Evolutionary conservation across 75 land plant species (phyloP).

Genomic region (Selaginella moellendorffii): DNA sequence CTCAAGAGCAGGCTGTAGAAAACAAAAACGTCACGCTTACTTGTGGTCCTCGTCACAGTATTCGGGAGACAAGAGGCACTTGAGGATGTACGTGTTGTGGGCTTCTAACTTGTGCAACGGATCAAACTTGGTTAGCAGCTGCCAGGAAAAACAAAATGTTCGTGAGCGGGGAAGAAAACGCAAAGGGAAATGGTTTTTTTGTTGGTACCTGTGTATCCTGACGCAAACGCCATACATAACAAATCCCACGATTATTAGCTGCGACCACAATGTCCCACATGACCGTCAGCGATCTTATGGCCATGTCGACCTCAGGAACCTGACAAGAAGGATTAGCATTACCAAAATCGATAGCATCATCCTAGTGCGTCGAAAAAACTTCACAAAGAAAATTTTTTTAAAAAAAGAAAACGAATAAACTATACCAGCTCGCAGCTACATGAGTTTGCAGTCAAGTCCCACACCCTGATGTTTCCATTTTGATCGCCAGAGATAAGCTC

Average conservation of each 20-base stretch:
- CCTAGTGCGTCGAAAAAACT: too few relatives aligned
- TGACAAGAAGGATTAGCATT: slow-evolving; percentile 14
- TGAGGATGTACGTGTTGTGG: slow-evolving; percentile 74
- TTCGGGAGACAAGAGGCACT: slow-evolving; percentile 98
- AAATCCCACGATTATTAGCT: slow-evolving; percentile 91
- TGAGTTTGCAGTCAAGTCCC: slow-evolving; percentile 95
- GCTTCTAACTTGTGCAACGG: slow-evolving; percentile 93
- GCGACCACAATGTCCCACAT: slow-evolving; percentile 99
- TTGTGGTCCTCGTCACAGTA: slow-evolving; percentile 58
- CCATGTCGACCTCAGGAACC: slow-evolving; percentile 99
- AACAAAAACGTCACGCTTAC: too few relatives aligned
- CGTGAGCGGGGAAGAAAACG: too few relatives aligned
- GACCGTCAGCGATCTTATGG: slow-evolving; percentile 83
- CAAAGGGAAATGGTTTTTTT: too few relatives aligned
- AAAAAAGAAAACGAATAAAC: too few relatives aligned
- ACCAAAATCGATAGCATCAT: neutral
- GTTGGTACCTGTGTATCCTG: slow-evolving; percentile 83
- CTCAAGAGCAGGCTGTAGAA: too few relatives aligned
- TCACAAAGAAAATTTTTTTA: too few relatives aligned
- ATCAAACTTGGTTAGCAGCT: slow-evolving; percentile 99
- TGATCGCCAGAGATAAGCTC: slow-evolving; percentile 98
- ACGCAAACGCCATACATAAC: slow-evolving; percentile 89
- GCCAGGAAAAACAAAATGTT: slow-evolving; percentile 10
- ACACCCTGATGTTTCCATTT: slow-evolving; percentile 96
- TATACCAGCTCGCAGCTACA: slow-evolving; percentile 98